Conservation (phyloP, 2,329 filamentous ascomycete species). For the Ophiostoma sp. region DNA sequence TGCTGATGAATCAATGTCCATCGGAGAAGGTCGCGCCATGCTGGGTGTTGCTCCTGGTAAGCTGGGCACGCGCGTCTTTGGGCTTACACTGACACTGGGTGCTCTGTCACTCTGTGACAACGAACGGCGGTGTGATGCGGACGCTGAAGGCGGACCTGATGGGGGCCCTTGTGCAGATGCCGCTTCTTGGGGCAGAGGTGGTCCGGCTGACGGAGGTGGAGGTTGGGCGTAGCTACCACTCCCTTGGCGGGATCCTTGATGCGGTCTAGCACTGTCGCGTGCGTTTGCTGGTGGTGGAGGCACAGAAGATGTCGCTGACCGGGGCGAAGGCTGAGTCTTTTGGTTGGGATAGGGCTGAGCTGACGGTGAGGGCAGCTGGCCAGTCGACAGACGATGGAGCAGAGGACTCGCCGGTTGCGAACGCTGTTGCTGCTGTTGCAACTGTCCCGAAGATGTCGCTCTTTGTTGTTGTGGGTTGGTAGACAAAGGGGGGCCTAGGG, state of each 20-base stretch:
- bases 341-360: not conserved
- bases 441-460: slow-evolving; percentile 1
- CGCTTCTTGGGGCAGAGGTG: slow-evolving; percentile 11
- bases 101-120: slow-evolving; percentile 60
- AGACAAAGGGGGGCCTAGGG: slow-evolving; percentile 7
- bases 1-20: slow-evolving; percentile 34
- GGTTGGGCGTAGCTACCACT: slow-evolving; percentile 32
- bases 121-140: slow-evolving; percentile 40
- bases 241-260: slow-evolving; percentile 26
- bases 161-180: not conserved
- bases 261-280: slow-evolving; percentile 14
- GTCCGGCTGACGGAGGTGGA: slow-evolving; percentile 37
- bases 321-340: slow-evolving; percentile 31
- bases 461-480: slow-evolving; percentile 17
- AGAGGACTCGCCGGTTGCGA: slow-evolving; percentile 57
- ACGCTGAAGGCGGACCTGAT: not conserved
- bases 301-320: slow-evolving; percentile 30
- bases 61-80: slow-evolving; percentile 62
- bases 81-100: slow-evolving; percentile 68
- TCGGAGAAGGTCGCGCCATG: slow-evolving; percentile 20
- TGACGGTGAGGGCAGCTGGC: not conserved
- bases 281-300: not conserved
- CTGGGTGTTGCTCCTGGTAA: slow-evolving; percentile 40
- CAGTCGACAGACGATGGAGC: slow-evolving; percentile 45
- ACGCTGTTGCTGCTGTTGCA: slow-evolving; percentile 28